A percentile compares a stretch with the other conserved stretches of the same genome.
These are phyloP conservation scores for Apiotrichum montevideense DNA, from an alignment of 1,284 basidiomycete genomes.

Conservation along the genomic window DNA sequence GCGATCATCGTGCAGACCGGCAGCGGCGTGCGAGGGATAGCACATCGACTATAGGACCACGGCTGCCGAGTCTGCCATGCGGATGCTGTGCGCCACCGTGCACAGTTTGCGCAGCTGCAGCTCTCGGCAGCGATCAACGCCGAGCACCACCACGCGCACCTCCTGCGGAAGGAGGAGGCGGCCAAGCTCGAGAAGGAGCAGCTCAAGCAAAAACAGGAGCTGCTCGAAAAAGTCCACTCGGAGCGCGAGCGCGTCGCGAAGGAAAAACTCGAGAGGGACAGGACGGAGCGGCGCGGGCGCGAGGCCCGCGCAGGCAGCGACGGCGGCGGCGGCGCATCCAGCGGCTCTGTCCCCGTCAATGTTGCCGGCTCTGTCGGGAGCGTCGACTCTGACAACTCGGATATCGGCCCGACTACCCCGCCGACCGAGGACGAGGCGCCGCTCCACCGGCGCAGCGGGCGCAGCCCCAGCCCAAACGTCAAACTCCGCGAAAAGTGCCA, in stretches of 20 bases:
- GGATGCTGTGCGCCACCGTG: constrained; percentile 1
- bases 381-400: too few species aligned
- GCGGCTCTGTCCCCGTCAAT: too few species aligned
- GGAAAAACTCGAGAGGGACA: background rate
- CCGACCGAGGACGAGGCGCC: background rate
- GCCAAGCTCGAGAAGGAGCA: background rate
- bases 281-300: background rate
- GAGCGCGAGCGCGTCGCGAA: background rate
- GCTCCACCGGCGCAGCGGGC: background rate
- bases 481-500: constrained; percentile 1
- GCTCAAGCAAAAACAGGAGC: background rate
- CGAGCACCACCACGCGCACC: constrained; percentile 1
- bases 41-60: constrained; percentile 1
- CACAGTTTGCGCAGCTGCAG: constrained; percentile 1
- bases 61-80: constrained; percentile 3
- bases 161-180: background rate
- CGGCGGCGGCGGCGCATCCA: too few species aligned
- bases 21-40: background rate
- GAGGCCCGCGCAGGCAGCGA: background rate
- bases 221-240: background rate
- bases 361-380: too few species aligned
- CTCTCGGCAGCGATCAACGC: constrained; percentile 4
- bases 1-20: constrained; percentile 22
- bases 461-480: background rate
- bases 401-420: background rate